A percentile compares a stretch with the other conserved stretches of the same genome.
phyloP scores from a whole-genome alignment of 257 asterid species.

The Marsdenia floribunda region DNA sequence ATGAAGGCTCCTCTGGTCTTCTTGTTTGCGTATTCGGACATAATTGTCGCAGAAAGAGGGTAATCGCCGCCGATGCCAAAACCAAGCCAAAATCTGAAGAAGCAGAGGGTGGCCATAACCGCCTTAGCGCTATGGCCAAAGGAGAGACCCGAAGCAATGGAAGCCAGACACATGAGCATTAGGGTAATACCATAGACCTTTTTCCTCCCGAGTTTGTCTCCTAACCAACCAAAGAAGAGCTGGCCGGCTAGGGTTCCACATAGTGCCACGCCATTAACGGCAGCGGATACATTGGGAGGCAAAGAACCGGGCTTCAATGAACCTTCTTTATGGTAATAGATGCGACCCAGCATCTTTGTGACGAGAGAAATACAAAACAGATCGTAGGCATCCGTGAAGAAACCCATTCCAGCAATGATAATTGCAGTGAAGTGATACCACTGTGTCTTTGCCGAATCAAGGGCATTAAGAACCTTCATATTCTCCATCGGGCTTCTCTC shows the following conservation, averaged over 20 bases:
- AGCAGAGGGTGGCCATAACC: constrained; percentile 44
- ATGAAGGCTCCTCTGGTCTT: constrained; percentile 44
- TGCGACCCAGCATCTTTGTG: constrained; percentile 46
- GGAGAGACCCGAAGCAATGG: constrained; percentile 44
- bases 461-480: constrained; percentile 35
- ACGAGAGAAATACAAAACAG: constrained; percentile 51
- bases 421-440: constrained; percentile 55
- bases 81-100: constrained; percentile 50
- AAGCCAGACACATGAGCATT: constrained; percentile 38
- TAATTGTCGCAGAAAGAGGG: constrained; percentile 51
- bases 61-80: constrained; percentile 50
- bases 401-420: constrained; percentile 50
- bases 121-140: constrained; percentile 30
- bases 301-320: constrained; percentile 36
- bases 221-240: constrained; percentile 33
- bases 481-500: constrained; percentile 7
- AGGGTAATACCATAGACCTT: constrained; percentile 38
- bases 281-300: constrained; percentile 44
- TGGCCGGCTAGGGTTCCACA: constrained; percentile 15
- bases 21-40: constrained; percentile 46
- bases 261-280: constrained; percentile 46
- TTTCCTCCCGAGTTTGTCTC: constrained; percentile 38
- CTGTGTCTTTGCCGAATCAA: constrained; percentile 46
- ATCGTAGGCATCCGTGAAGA: constrained; percentile 51
- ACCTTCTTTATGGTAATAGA: constrained; percentile 28